Evolutionary conservation across 495 filamentous ascomycete species (phyloP).

Genomic region (Penicillium steckii): DNA sequence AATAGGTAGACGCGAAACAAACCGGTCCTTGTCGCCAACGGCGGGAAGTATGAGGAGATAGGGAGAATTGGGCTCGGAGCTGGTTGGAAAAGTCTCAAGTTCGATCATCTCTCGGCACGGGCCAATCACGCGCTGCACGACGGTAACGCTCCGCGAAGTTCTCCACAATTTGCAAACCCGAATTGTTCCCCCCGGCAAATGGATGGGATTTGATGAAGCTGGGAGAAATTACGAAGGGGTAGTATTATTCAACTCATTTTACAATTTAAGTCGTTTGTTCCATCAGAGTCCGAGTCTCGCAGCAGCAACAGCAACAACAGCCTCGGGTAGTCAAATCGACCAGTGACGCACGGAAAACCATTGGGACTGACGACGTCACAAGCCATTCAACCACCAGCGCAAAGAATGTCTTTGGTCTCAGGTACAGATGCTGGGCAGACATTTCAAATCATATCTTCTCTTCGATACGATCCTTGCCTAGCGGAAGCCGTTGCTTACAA

Average conservation of each 20-base stretch:
- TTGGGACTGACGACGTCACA: slow-evolving; percentile 1
- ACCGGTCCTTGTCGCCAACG: slow-evolving; percentile 25
- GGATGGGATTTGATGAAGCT: background rate
- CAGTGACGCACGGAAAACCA: background rate
- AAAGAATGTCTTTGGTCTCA: slow-evolving; percentile 7
- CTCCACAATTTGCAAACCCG: slow-evolving; percentile 18
- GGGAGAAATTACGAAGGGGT: too few species aligned
- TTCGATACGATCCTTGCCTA: slow-evolving; percentile 71
- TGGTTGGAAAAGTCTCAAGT: slow-evolving; percentile 37
- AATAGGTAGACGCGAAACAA: slow-evolving; percentile 4
- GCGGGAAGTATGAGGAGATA: slow-evolving; percentile 25
- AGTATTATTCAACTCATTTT: too few species aligned
- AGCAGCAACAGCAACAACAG: background rate
- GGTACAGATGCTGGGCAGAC: background rate
- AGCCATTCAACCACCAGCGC: background rate
- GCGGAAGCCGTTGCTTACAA: slow-evolving; percentile 33
- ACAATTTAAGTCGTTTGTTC: too few species aligned
- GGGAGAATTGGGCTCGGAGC: slow-evolving; percentile 30
- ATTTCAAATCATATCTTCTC: slow-evolving; percentile 69
- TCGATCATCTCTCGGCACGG: slow-evolving; percentile 18
- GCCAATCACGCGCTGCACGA: slow-evolving; percentile 39
- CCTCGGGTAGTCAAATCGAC: background rate
- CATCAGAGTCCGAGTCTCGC: too few species aligned
- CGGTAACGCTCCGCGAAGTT: slow-evolving; percentile 16
- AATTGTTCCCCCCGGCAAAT: slow-evolving; percentile 2